Evolutionary conservation across 2,329 filamentous ascomycete species (phyloP), one percentile per base, ranked within the genome.

Genomic region (Coniochaeta prunicola): DNA sequence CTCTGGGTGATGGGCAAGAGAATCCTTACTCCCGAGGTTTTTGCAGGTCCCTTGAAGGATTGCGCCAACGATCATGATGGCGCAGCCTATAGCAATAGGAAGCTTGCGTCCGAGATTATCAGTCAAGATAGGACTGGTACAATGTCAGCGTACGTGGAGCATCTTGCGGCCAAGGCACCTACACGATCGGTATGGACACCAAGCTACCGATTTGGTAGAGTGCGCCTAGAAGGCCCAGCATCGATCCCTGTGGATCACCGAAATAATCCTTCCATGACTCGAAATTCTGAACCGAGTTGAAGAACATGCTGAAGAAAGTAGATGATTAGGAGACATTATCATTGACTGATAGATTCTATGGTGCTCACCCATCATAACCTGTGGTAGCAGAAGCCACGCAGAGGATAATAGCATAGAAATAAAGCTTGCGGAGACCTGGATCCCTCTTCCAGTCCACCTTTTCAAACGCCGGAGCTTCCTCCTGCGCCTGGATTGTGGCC

Each of bases 351-450:
- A 17, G 4, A n/a, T n/a, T n/a, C 9, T 10, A n/a, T n/a, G 4
- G 15, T 83, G 70, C 85, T 85, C 67, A 84, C 74, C 61, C 82
- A 71, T 87, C 83, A 66, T 85, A 86, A 57, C 83, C 82, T 8
- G 82, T 85, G 33, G 82, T 85, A 45, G 83, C 83, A 30, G 83
- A 85, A 15, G 81, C 82, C 59, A 86, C 73, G 69, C 83, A 81
- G 60, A 87, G 74, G 60, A 85, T 77, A 19, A 76, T 28, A 28
- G 26, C 50, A 6, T 74, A 68, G 59, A 69, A 65, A 65, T 77
- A 78, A 6, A 77, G 66, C 63, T 70, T 71, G 59, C 75, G 67
- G 56, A 78, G 68, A 45, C 73, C 72, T 5, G 73, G 71, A 59
- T 77, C 73, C 55, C 68, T 72, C 40, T 63, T 73, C 75, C 75